Percentiles rank a stretch among this genome's conserved stretches.
phyloP scores from a whole-genome alignment of 1,284 basidiomycete genomes.

The Stygiomarasmius scandens region DNA sequence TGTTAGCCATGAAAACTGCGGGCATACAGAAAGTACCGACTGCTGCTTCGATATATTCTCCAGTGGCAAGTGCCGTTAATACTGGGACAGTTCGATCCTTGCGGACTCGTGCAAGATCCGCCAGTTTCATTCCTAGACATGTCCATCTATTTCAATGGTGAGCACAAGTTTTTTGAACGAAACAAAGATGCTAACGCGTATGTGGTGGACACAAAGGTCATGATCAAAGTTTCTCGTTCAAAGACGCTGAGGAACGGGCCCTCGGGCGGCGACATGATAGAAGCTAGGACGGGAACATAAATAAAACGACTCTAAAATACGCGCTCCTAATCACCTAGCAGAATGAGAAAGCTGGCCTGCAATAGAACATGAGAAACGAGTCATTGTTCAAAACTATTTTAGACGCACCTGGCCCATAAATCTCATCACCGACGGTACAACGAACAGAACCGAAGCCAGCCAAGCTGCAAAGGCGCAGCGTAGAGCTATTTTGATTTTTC shows the following conservation, averaged over 20 bases:
- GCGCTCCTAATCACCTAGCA: conserved; percentile 48
- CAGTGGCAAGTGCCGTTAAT: conserved; percentile 41
- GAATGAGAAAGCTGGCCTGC: conserved; percentile 67
- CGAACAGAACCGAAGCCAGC: conserved; percentile 62
- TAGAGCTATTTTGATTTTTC: conserved; percentile 66
- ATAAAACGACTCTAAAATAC: conserved; percentile 11
- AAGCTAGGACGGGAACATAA: conserved; percentile 39
- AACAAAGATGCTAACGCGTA: conserved; percentile 61
- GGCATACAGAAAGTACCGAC: conserved; percentile 36
- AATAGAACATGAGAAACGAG: conserved; percentile 12
- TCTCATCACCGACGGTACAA: conserved; percentile 54
- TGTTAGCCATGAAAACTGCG: background rate
- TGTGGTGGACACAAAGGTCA: conserved; percentile 50
- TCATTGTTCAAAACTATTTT: background rate
- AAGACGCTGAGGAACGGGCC: conserved; percentile 71
- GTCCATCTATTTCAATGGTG: conserved; percentile 51
- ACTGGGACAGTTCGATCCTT: conserved; percentile 41
- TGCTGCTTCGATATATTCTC: conserved; percentile 60
- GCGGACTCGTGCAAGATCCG: conserved; percentile 57
- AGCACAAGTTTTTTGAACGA: background rate
- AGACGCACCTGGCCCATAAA: conserved; percentile 63
- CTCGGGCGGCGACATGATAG: conserved; percentile 68
- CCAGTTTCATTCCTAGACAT: conserved; percentile 67
- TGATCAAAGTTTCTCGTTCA: conserved; percentile 69
- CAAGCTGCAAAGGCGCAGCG: conserved; percentile 68